Percentiles rank a stretch among this genome's conserved stretches.
phyloP scores from a whole-genome alignment of 2,329 filamentous ascomycete species.

The Dothistroma septosporum region DNA sequence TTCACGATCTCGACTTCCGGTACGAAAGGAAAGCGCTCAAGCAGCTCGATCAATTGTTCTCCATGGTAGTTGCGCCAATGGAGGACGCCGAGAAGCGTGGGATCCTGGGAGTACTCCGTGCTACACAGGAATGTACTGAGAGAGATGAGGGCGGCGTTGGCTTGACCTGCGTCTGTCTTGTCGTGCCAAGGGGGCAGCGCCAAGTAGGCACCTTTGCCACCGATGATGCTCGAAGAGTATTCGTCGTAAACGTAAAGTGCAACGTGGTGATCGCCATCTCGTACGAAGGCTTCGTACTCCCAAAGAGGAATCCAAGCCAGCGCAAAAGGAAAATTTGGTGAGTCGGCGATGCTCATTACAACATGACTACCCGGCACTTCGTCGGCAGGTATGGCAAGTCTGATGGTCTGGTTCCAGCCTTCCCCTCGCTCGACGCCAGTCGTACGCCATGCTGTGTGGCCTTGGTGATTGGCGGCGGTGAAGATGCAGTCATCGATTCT shows the following conservation, averaged over 20 bases:
- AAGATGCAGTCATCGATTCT: constrained; percentile 85
- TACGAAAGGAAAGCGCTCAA: constrained; percentile 85
- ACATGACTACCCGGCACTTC: constrained; percentile 81
- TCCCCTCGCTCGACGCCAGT: constrained; percentile 74
- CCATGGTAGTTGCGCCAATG: constrained; percentile 63
- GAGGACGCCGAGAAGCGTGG: constrained; percentile 74
- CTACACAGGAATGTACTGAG: constrained; percentile 87
- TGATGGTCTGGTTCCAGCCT: constrained; percentile 82
- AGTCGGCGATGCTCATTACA: constrained; percentile 83
- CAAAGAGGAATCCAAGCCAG: constrained; percentile 90
- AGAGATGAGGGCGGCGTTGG: constrained; percentile 67
- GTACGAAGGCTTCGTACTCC: constrained; percentile 84
- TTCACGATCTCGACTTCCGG: constrained; percentile 98
- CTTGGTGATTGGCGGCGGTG: constrained; percentile 73
- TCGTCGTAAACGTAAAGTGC: constrained; percentile 91
- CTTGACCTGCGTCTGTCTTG: constrained; percentile 69
- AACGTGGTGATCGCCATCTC: constrained; percentile 76
- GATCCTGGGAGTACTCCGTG: constrained; percentile 90
- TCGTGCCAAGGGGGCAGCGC: constrained; percentile 73
- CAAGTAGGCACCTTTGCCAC: constrained; percentile 81
- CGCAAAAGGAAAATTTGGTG: constrained; percentile 83
- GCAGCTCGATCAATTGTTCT: constrained; percentile 65
- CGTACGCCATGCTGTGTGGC: constrained; percentile 82
- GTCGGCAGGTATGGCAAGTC: constrained; percentile 70
- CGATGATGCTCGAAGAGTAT: constrained; percentile 68